phyloP scores from a whole-genome alignment of 495 filamentous ascomycete genomes.

The Xanthoparmelia taractica region DNA sequence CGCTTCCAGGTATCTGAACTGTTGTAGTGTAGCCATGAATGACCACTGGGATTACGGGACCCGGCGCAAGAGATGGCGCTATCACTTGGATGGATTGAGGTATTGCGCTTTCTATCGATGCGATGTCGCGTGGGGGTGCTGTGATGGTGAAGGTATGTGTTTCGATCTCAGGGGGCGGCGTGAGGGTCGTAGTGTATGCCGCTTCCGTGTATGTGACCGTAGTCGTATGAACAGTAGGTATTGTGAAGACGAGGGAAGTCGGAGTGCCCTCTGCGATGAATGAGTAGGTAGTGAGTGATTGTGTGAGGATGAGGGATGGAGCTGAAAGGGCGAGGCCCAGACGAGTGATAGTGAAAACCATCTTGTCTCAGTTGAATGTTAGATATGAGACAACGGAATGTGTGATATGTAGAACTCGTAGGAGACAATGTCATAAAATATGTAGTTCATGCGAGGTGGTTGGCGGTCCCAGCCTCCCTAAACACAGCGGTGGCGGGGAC shows the following conservation, averaged over 20 bases:
- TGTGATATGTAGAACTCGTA: no score
- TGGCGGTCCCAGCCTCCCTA: constrained; percentile 13
- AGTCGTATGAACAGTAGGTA: constrained; percentile 16
- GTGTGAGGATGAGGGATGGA: constrained; percentile 19
- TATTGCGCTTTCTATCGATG: constrained; percentile 11
- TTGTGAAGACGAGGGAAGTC: constrained; percentile 13
- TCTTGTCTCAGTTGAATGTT: no score
- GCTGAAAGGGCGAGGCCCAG: constrained; percentile 17
- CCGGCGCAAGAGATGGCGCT: constrained; percentile 16
- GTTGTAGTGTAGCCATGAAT: constrained; percentile 14
- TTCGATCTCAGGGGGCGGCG: constrained; percentile 10
- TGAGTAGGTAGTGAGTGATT: constrained; percentile 17
- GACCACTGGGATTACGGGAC: constrained; percentile 17
- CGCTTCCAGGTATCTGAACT: constrained; percentile 14
- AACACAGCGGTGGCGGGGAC: constrained; percentile 14
- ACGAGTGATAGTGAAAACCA: constrained; percentile 22
- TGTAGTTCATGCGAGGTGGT: constrained; percentile 17
- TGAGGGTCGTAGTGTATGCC: constrained; percentile 16
- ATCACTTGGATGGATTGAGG: constrained; percentile 12
- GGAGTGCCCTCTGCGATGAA: constrained; percentile 18
- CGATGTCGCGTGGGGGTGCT: constrained; percentile 12
- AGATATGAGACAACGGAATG: neutral
- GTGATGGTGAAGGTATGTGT: constrained; percentile 22
- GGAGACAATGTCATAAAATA: constrained; percentile 12
- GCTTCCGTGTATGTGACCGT: constrained; percentile 21